Evolutionary conservation across 163 green algal species (phyloP), one percentile per base, ranked within the genome.

Genomic region (Prototheca cutis): DNA sequence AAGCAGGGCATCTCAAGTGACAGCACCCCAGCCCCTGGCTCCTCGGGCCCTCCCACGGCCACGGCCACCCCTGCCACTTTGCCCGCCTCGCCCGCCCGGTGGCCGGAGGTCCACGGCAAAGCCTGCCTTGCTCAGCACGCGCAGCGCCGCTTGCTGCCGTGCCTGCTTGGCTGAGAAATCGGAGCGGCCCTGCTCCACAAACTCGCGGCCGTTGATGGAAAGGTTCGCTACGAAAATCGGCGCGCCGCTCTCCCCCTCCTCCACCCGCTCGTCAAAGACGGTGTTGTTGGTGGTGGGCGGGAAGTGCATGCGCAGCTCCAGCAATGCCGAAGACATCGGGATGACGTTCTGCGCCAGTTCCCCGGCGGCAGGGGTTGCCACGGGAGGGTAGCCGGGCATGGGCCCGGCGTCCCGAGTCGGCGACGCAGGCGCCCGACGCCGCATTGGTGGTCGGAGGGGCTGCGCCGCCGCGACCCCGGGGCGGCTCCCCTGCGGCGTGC

Each of bases 121-220:
- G 29, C 65, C 65, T 3, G 29, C 27, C 27, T 39, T 7, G 15
- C 62, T 24, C 31, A 72, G 58, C 31, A 72, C 58, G 25, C 29
- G 24, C 23, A 72, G 58, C 17, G 65, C 65, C 2, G 65, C 65
- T 17, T 55, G 25, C 52, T 72, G 58, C 40, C 21, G 32, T 1
- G 65, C 65, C 18, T 19, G 40, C 57, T 68, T 58, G 31, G 10
- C 31, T 42, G 33, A 32, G 19, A 33, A 42, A 25, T 58, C 53
- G 18, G 62, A 24, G 3, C 25, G 8, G 6, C 40, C 62, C 8
- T 48, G 32, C 15, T 42, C 62, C 3, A 27, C 42, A 18, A 59
- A 68, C 54, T 68, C 62, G 40, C 45, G 42, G 32, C 53, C 53
- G 54, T 68, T 68, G 53, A 68, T 52, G 0, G 49, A 33, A 25